A percentile compares a stretch with the other conserved stretches of the same genome.
Evolutionary conservation across 805 yeast species (phyloP).

Genomic region (Monosporozyma unispora): DNA sequence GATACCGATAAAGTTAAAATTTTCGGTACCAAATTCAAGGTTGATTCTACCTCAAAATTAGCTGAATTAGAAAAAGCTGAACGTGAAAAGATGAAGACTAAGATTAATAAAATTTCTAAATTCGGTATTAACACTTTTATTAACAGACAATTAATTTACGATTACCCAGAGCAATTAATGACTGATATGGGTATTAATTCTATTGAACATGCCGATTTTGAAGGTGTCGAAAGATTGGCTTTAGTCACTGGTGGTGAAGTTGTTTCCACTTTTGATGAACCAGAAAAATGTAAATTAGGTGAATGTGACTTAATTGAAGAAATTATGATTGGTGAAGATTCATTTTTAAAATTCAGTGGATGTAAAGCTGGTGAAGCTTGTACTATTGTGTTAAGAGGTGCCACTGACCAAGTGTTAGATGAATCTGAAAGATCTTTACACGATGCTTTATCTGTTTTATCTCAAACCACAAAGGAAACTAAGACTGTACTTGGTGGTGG

Average conservation of each 20-base stretch:
- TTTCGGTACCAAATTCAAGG: constrained; percentile 96
- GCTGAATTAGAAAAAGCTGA: constrained; percentile 94
- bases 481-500: constrained; percentile 93
- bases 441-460: constrained; percentile 89
- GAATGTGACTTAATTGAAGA: constrained; percentile 87
- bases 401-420: constrained; percentile 91
- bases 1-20: constrained; percentile 97
- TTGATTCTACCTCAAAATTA: constrained; percentile 86
- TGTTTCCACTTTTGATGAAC: constrained; percentile 89
- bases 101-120: constrained; percentile 80
- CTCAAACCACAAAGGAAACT: constrained; percentile 89
- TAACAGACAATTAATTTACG: constrained; percentile 93
- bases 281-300: constrained; percentile 79
- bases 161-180: constrained; percentile 94
- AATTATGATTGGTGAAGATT: constrained; percentile 84
- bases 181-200: constrained; percentile 82
- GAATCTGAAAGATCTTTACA: constrained; percentile 96
- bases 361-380: constrained; percentile 94
- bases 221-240: constrained; percentile 93
- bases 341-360: constrained; percentile 88
- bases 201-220: constrained; percentile 97
- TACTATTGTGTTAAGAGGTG: constrained; percentile 91
- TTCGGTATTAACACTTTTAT: constrained; percentile 86
- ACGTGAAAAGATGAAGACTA: constrained; percentile 81
- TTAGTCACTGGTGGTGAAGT: constrained; percentile 98